Evolutionary conservation across 2,329 filamentous ascomycete species (phyloP).

Genomic region (Trichoderma sp.): DNA sequence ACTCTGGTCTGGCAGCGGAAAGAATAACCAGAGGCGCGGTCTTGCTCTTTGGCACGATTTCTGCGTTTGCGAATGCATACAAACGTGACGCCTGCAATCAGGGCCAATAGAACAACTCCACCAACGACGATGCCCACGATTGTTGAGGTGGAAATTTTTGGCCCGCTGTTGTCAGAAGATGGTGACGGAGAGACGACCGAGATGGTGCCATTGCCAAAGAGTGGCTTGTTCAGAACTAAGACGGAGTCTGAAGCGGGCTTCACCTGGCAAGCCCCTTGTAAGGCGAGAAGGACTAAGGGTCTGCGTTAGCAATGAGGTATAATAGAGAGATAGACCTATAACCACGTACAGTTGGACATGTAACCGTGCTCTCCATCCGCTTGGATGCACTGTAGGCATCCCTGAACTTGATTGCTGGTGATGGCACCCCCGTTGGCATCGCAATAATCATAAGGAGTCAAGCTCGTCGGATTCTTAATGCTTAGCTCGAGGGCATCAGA

Average conservation of each 20-base stretch:
- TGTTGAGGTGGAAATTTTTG: conserved; percentile 40
- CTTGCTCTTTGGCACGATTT: conserved; percentile 34
- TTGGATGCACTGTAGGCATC: conserved; percentile 50
- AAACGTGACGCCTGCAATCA: conserved; percentile 44
- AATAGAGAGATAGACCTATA: background rate
- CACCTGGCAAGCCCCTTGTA: conserved; percentile 55
- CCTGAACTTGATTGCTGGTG: conserved; percentile 36
- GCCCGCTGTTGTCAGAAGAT: background rate
- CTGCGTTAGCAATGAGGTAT: conserved; percentile 1
- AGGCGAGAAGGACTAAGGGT: conserved; percentile 49
- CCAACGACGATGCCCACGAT: conserved; percentile 50
- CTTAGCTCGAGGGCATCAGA: conserved; percentile 44
- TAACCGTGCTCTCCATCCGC: conserved; percentile 46
- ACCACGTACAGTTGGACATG: conserved; percentile 53
- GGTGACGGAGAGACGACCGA: conserved; percentile 5
- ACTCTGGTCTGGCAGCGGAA: conserved; percentile 50
- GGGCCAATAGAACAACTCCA: conserved; percentile 41
- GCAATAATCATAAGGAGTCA: conserved; percentile 52
- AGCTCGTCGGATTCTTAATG: conserved; percentile 38
- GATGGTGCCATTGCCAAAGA: conserved; percentile 43
- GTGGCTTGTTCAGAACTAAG: conserved; percentile 47
- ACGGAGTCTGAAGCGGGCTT: conserved; percentile 42
- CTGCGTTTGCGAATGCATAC: conserved; percentile 50
- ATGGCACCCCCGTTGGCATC: conserved; percentile 43
- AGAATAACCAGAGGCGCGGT: conserved; percentile 47